A percentile compares a stretch with the other conserved stretches of the same genome.
Evolutionary conservation across 2,329 filamentous ascomycete species (phyloP).

Genomic region (Aspergillus terreus): DNA sequence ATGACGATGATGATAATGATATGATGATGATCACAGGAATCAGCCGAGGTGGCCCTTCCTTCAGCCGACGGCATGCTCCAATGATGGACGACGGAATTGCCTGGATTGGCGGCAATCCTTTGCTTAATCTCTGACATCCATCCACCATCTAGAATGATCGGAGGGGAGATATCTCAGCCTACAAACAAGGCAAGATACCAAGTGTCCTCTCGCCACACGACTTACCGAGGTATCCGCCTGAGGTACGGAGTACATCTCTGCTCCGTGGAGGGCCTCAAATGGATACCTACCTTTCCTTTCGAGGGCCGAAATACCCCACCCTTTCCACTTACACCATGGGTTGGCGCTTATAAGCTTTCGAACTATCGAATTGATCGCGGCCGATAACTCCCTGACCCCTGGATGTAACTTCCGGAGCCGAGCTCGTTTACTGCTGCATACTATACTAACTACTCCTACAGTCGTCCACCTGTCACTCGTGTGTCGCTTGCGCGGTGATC

Average conservation of each 20-base stretch:
- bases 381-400: not conserved
- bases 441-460: not conserved
- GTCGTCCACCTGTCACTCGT: not conserved
- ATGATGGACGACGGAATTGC: not conserved
- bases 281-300: not conserved
- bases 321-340: not conserved
- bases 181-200: too few relatives aligned
- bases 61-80: not conserved
- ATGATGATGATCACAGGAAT: not conserved
- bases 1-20: not conserved
- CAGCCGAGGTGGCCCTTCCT: too few relatives aligned
- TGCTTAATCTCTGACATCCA: not conserved
- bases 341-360: not conserved
- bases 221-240: too few relatives aligned
- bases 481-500: not conserved
- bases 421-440: not conserved
- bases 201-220: too few relatives aligned
- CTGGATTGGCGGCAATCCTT: not conserved
- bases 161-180: too few relatives aligned
- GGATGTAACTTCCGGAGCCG: not conserved
- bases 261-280: not conserved
- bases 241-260: too few relatives aligned
- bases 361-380: not conserved
- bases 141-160: not conserved
- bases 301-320: not conserved